Conservation (phyloP, 1,139 yeast species). For the Blastobotrys persicus region DNA sequence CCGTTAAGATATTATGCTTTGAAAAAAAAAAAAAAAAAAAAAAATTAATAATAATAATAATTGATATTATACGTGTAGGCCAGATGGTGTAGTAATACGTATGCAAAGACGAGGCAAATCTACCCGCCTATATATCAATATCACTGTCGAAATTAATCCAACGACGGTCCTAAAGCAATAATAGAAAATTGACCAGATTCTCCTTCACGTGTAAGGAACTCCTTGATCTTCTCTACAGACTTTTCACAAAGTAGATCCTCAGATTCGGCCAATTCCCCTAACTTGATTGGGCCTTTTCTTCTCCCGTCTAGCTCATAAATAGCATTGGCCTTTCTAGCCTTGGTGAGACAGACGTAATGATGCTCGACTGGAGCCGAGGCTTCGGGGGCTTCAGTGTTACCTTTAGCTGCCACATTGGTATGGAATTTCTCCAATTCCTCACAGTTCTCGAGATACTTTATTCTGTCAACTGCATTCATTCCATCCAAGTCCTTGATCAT, state of each 20-base stretch:
- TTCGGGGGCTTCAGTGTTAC: constrained; percentile 77
- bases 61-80: too few species aligned
- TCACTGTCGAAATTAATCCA: constrained; percentile 8
- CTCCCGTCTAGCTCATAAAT: constrained; percentile 89
- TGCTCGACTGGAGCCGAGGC: constrained; percentile 62
- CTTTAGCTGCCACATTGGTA: constrained; percentile 58
- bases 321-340: constrained; percentile 42
- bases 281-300: constrained; percentile 68
- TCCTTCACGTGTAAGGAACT: constrained; percentile 53
- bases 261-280: constrained; percentile 46
- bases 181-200: constrained; percentile 35
- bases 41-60: neutral
- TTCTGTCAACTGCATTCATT: constrained; percentile 41
- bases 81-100: neutral
- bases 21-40: neutral
- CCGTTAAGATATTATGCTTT: neutral
- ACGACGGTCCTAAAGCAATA: constrained; percentile 35
- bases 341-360: constrained; percentile 78
- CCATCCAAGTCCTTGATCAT: constrained; percentile 32
- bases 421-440: constrained; percentile 54
- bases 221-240: constrained; percentile 56
- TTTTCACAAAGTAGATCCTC: constrained; percentile 56
- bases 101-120: neutral
- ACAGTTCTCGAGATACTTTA: constrained; percentile 46
- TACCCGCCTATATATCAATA: too few species aligned